These are phyloP conservation scores for Aaosphaeria pasadenensis DNA, from an alignment of 2,329 filamentous ascomycete species.

Conservation along the genomic window DNA sequence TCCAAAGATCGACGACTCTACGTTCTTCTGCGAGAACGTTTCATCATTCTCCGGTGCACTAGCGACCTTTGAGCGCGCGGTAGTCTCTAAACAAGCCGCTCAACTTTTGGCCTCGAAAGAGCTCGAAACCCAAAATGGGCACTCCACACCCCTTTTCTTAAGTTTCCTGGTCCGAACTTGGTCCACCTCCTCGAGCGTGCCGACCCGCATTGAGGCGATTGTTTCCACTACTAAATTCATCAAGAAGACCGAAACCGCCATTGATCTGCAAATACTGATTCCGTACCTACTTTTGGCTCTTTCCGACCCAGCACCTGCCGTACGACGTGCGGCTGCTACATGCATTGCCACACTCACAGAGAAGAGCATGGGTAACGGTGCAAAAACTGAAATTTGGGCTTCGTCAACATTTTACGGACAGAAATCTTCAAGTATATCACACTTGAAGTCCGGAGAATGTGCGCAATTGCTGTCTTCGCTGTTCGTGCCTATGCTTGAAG, in stretches of 20 bases:
- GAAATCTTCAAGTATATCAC: conserved; percentile 49
- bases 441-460: conserved; percentile 58
- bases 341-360: conserved; percentile 46
- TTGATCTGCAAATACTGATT: conserved; percentile 76
- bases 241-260: conserved; percentile 36
- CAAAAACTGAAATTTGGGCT: conserved; percentile 42
- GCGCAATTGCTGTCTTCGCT: conserved; percentile 62
- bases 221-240: conserved; percentile 46
- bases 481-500: conserved; percentile 75
- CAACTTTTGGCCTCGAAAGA: conserved; percentile 55
- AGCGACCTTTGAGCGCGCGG: conserved; percentile 26
- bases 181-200: conserved; percentile 67
- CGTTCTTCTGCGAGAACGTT: conserved; percentile 21
- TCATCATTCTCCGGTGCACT: conserved; percentile 28
- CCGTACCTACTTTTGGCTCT: conserved; percentile 78
- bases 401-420: conserved; percentile 57
- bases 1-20: conserved; percentile 23
- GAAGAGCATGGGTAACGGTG: conserved; percentile 8
- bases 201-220: conserved; percentile 68
- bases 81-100: conserved; percentile 12
- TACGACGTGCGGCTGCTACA: conserved; percentile 72
- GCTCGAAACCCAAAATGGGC: conserved; percentile 53
- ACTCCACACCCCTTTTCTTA: conserved; percentile 64
- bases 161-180: conserved; percentile 75
- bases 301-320: conserved; percentile 69